phyloP scores from a whole-genome alignment of 1,139 yeast genomes.

The Ogataea hybrid region DNA sequence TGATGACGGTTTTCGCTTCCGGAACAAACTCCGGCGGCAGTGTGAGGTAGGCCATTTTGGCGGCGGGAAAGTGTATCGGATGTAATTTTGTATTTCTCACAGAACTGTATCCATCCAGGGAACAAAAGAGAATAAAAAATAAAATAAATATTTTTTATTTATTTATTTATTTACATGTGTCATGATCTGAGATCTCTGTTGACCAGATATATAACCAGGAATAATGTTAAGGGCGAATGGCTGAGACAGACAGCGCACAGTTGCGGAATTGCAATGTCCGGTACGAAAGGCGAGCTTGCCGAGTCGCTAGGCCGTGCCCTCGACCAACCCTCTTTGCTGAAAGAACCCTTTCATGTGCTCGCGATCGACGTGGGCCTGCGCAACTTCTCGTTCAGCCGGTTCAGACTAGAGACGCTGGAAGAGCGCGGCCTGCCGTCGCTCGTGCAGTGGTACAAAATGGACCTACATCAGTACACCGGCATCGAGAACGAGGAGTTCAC shows the following conservation, averaged over 20 bases:
- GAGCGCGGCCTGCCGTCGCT: conserved; percentile 31
- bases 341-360: conserved; percentile 21
- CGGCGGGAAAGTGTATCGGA: not conserved
- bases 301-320: not conserved
- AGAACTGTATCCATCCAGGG: conserved; percentile 1
- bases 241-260: conserved; percentile 1
- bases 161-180: conserved; percentile 4
- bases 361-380: conserved; percentile 44
- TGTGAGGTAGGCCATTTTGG: conserved; percentile 33
- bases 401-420: conserved; percentile 11
- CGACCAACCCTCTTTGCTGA: not conserved
- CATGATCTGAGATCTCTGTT: conserved; percentile 2
- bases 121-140: conserved; percentile 5
- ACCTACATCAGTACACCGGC: conserved; percentile 34
- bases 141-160: not conserved
- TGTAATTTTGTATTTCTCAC: not conserved
- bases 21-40: conserved; percentile 43
- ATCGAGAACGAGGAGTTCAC: conserved; percentile 21
- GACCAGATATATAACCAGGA: not conserved
- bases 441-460: conserved; percentile 43
- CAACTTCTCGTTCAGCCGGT: conserved; percentile 40
- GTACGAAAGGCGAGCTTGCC: not conserved
- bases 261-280: not conserved
- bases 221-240: not conserved
- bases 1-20: conserved; percentile 41